Base-by-base conservation (phyloP, 768 basidiomycete species). In the Serendipita vermifera region DNA sequence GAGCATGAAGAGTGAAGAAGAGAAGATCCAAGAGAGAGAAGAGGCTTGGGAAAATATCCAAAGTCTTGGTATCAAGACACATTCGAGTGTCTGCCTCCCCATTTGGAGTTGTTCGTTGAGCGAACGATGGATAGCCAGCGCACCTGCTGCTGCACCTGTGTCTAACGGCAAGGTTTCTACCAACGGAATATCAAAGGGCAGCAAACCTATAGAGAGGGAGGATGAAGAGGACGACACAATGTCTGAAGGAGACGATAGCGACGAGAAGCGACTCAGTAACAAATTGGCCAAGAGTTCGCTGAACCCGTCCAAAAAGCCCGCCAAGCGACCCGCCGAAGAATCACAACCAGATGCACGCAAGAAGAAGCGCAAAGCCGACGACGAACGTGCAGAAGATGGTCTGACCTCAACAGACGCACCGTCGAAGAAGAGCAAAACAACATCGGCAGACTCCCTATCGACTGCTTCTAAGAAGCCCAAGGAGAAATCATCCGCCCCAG, bases 21-120 rank as follows among this genome's bases (percentile, higher is more conserved):
- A 51, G 22, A 29, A 51, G 46, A n/a, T 51, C 22, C 46, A 2
- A 7, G 46, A 51, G 27, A 51, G 22, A n/a, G n/a, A n/a, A n/a
- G n/a, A n/a, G 27, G 46, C 46, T 20, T 98, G 93, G 92, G 83
- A 85, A 55, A 96, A 97, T 68, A 73, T 98, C 54, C 89, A 93
- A 64, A 83, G 80, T 57, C 68, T 99, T 17, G 77, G 88, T 61
- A 80, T 99, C 71, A 98, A 98, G 70, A 94, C 91, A 1, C 87
- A 81, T 61, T 79, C 78, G 9, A 88, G 86, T 54, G 74, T 82
- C 32, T 80, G 83, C 61, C 70, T 99, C n/a, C 96, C 96, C 3
- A 82, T 99, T 64, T 99, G 92, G 90, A 78, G 74, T 20, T 87
- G 85, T 66, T 71, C 75, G 3, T 74, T 96, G n/a, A 80, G 81